These are phyloP conservation scores for Martiniozyma abietophila DNA, from an alignment of 805 yeast species.

Conservation along the genomic window DNA sequence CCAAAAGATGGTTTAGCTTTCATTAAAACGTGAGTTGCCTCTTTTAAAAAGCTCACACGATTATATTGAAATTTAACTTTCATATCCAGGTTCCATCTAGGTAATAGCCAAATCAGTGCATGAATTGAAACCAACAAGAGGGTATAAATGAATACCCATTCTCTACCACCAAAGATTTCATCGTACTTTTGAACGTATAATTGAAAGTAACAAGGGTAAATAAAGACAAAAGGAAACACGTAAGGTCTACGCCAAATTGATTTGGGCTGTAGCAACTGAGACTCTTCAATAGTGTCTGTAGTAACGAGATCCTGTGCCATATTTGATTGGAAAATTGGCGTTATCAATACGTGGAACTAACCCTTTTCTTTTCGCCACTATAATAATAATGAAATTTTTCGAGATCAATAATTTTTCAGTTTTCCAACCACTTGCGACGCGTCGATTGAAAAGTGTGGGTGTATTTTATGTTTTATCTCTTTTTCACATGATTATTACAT, in stretches of 20 bases:
- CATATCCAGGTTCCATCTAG: constrained; percentile 83
- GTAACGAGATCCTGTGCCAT: constrained; percentile 40
- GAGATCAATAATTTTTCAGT: too few relatives aligned
- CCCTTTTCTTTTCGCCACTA: too few relatives aligned
- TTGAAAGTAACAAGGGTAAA: constrained; percentile 67
- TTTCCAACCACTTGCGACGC: too few relatives aligned
- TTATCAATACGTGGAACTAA: too few relatives aligned
- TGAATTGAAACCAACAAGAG: constrained; percentile 68
- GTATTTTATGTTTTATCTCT: too few relatives aligned
- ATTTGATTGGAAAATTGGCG: neutral
- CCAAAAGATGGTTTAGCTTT: constrained; percentile 84
- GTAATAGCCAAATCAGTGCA: constrained; percentile 72
- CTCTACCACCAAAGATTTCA: constrained; percentile 72
- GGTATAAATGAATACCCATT: constrained; percentile 90
- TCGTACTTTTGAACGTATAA: constrained; percentile 67
- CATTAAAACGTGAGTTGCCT: constrained; percentile 67
- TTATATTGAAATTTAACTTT: constrained; percentile 60
- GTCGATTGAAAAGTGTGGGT: constrained; percentile 1
- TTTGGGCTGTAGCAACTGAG: constrained; percentile 68
- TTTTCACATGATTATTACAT: too few relatives aligned
- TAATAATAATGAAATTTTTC: too few relatives aligned
- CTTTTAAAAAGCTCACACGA: constrained; percentile 39
- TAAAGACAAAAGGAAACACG: constrained; percentile 68
- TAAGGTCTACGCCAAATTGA: constrained; percentile 57
- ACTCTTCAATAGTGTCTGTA: constrained; percentile 61